Base-by-base conservation (phyloP, 129 eudicot species). In the Flaveria bidentis region DNA sequence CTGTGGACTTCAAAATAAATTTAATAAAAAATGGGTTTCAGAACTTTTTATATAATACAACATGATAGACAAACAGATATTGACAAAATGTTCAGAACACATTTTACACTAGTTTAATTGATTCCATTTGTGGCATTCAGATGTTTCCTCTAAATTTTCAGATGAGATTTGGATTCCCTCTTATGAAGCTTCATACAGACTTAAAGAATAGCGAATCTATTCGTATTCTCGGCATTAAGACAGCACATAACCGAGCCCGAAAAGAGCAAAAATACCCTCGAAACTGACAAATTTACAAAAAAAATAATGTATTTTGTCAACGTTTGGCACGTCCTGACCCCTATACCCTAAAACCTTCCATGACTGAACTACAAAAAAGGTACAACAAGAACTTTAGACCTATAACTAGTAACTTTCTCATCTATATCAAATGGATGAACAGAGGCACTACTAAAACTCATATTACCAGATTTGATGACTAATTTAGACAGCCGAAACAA, bases 371-470 rank as follows among this genome's bases (percentile, higher is more conserved):
- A 42, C 33, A 69, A 78, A 70, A 46, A 78, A 46, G 53, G 66
- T 78, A 78, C 82, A 78, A 71, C 71, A 78, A 55, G 28, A 71
- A 28, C 76, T 60, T 70, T 17, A 8, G 60, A 69, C 55, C 63
- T 78, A 26, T 61, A 71, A 22, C 82, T 78, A 71, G 66, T 36
- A 12, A 53, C 25, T 47, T 78, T 49, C 66, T 78, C 72, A 51
- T 20, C 67, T 78, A 71, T 69, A 60, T 45, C 52, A 57, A 70
- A 76, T 66, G 64, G 39, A 65, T 15, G 25, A 65, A 51, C 61
- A 42, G 53, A 39, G 67, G 52, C 63, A 57, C 77, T 56, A 44
- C 74, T 56, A 68, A 41, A 39, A 71, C 82, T 70, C 71, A 20
- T 46, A 78, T 60, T 55, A 69, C 58, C 50, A 77, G 39, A 63